phyloP scores from a whole-genome alignment of 306 rosid genomes.

The Hippophae rhamnoides region DNA sequence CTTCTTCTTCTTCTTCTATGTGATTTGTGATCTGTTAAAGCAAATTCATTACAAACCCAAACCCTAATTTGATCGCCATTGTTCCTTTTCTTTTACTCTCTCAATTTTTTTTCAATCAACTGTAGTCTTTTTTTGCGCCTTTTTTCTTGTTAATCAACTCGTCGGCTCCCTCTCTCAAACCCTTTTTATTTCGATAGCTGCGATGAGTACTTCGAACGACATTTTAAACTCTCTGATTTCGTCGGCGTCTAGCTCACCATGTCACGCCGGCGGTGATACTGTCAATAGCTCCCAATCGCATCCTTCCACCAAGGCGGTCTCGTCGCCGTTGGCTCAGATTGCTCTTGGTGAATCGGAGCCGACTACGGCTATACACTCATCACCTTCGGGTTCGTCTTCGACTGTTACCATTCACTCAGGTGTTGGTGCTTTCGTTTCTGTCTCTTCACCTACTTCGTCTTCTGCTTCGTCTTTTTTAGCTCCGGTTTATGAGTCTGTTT shows the following conservation, averaged over 20 bases:
- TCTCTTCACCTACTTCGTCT: slow-evolving; percentile 8
- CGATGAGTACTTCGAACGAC: slow-evolving; percentile 17
- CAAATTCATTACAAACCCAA: no score
- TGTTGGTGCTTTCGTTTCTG: neutral
- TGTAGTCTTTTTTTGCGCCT: slow-evolving; percentile 15
- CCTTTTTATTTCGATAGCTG: slow-evolving; percentile 41
- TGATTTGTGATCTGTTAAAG: slow-evolving; percentile 25
- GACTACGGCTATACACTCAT: slow-evolving; percentile 25
- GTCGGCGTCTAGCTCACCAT: slow-evolving; percentile 26
- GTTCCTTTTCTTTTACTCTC: slow-evolving; percentile 14
- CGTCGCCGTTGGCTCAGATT: slow-evolving; percentile 49
- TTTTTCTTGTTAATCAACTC: slow-evolving; percentile 38
- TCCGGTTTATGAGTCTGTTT: slow-evolving; percentile 26
- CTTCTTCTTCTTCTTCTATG: no score
- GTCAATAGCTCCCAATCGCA: slow-evolving; percentile 34
- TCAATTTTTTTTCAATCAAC: slow-evolving; percentile 4
- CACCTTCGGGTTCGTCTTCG: slow-evolving; percentile 14
- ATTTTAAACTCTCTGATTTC: slow-evolving; percentile 9
- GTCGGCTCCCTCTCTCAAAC: slow-evolving; percentile 19
- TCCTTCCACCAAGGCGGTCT: slow-evolving; percentile 17
- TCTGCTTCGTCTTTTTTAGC: slow-evolving; percentile 24
- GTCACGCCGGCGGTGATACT: slow-evolving; percentile 23
- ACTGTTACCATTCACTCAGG: slow-evolving; percentile 26
- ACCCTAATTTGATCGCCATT: slow-evolving; percentile 25
- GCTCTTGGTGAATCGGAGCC: slow-evolving; percentile 57